Conservation (phyloP, 805 yeast genomes). For the Clavispora santaluciae region DNA sequence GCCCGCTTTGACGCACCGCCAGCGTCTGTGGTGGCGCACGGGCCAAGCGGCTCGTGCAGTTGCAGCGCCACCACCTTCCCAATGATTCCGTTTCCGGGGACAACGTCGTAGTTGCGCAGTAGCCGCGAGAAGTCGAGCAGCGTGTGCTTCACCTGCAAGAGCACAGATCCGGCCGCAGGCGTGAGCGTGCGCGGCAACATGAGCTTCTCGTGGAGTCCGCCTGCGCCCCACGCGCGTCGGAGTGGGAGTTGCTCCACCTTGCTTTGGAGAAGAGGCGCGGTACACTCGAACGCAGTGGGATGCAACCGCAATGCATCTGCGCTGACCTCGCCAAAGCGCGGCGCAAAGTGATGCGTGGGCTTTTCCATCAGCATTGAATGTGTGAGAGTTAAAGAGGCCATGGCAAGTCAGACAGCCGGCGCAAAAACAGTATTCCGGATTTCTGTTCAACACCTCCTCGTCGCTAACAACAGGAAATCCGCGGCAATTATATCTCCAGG, state of each 20-base stretch:
- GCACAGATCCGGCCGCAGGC: neutral
- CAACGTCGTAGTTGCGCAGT: slow-evolving; percentile 12
- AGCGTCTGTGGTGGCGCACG: neutral
- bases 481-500: too few relatives aligned
- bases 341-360: too few relatives aligned
- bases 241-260: slow-evolving; percentile 12
- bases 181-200: neutral
- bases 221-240: slow-evolving; percentile 4
- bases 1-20: neutral
- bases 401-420: too few relatives aligned
- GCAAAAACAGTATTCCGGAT: too few relatives aligned
- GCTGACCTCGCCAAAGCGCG: too few relatives aligned
- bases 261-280: slow-evolving; percentile 5
- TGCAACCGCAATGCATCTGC: too few relatives aligned
- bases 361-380: too few relatives aligned
- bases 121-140: slow-evolving; percentile 11
- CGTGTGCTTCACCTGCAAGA: slow-evolving; percentile 14
- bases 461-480: too few relatives aligned
- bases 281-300: neutral
- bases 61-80: slow-evolving; percentile 19
- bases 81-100: slow-evolving; percentile 32
- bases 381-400: too few relatives aligned
- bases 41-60: neutral
- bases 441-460: too few relatives aligned
- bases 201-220: neutral